A percentile compares a stretch with the other conserved stretches of the same genome.
Evolutionary conservation across 768 basidiomycete genomes (phyloP).

Genomic region (Serendipita sp.): DNA sequence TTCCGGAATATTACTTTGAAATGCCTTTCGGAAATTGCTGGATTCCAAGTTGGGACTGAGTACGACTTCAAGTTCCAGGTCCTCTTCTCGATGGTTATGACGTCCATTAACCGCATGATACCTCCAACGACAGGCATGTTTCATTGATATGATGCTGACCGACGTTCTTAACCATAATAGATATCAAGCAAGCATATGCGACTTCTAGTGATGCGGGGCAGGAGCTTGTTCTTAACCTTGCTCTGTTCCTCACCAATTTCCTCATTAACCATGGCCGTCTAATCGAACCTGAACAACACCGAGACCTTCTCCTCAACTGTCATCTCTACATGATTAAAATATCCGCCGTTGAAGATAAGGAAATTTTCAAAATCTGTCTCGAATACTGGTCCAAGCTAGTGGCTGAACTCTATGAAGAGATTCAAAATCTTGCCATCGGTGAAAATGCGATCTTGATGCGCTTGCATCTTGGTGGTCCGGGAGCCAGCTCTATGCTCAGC

Average conservation of each 20-base stretch:
- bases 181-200: conserved; percentile 83
- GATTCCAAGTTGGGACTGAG: conserved; percentile 84
- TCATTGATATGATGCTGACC: background rate
- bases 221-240: conserved; percentile 91
- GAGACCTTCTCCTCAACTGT: conserved; percentile 86
- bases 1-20: conserved; percentile 95
- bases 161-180: conserved; percentile 12
- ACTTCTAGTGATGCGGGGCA: conserved; percentile 85
- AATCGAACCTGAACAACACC: conserved; percentile 78
- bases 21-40: conserved; percentile 92
- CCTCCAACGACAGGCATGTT: conserved; percentile 62
- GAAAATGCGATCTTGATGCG: conserved; percentile 80
- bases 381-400: conserved; percentile 98
- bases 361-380: conserved; percentile 97
- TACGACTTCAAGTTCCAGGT: conserved; percentile 98
- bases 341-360: conserved; percentile 93
- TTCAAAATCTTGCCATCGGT: conserved; percentile 78
- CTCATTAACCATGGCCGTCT: conserved; percentile 81
- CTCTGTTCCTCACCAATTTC: conserved; percentile 96
- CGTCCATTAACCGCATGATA: conserved; percentile 90
- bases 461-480: conserved; percentile 60
- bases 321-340: conserved; percentile 98
- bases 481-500: conserved; percentile 49
- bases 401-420: conserved; percentile 91
- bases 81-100: conserved; percentile 97